Evolutionary conservation across 2,329 filamentous ascomycete genomes (phyloP), one percentile per base, ranked within the genome.

Genomic region (Emergomyces orientalis): DNA sequence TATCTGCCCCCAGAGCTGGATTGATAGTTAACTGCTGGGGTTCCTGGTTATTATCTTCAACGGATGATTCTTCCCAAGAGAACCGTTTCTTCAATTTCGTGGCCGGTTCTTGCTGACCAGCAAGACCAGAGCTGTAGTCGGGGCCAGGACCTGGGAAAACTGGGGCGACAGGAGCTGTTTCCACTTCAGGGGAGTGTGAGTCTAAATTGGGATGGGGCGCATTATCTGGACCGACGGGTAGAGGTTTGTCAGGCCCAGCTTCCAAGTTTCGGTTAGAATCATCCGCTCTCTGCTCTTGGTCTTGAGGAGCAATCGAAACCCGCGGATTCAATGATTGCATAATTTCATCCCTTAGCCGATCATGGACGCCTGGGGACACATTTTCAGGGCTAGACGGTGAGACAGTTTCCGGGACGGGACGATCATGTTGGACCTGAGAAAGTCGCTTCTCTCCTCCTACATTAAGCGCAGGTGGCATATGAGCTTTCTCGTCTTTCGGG

Each of bases 271-370:
- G 56, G 13, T 62, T 45, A 6, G 61, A 56, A 63, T 67, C 63
- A 41, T 64, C 58, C 58, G 58, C 58, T 14, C 63, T 51, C 34
- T 65, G 41, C 1, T 9, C 22, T 27, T 19, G 22, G 8, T 56
- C 59, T 19, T 63, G 30, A 19, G 37, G 19, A 39, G 34, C 30
- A 11, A 27, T 39, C 5, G 62, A 43, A 45, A 41, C 32, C 39
- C 63, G 66, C 9, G 77, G 74, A 51, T 75, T 80, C 59, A 80
- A 67, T 4, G 78, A 79, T 55, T 74, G 75, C n/a, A 80, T 78
- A n/a, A 80, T 80, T 63, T 80, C 78, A 63, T 77, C 74, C 52
- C 77, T 71, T 51, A 80, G 65, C 41, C 76, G 74, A 62, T 80
- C 78, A 66, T 74, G 77, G 39, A 74, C 70, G 58, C 77, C 74